Conservation (phyloP, 2,329 filamentous ascomycete genomes). For the Akanthomyces muscarius region DNA sequence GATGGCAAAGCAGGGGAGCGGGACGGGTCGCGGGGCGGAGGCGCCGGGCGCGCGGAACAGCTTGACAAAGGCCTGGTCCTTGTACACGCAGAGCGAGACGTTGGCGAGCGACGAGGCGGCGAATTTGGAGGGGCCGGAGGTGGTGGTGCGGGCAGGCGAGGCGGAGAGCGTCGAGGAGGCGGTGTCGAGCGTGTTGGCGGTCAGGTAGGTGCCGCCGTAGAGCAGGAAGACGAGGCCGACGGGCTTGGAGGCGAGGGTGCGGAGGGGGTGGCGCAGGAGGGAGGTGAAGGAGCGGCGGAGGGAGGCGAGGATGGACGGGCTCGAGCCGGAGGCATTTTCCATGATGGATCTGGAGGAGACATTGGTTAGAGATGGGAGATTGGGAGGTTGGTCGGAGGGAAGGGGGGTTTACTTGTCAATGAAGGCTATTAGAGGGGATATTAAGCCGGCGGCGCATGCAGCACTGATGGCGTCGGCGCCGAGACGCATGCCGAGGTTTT, state of each 20-base stretch:
- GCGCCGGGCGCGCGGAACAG: constrained; percentile 66
- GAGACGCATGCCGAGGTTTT: constrained; percentile 63
- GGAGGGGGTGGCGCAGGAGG: constrained; percentile 57
- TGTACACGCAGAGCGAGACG: constrained; percentile 81
- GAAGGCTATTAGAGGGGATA: constrained; percentile 80
- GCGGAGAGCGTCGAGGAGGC: constrained; percentile 59
- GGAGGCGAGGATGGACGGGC: constrained; percentile 51
- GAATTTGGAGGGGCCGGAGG: constrained; percentile 76
- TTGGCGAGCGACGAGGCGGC: constrained; percentile 75
- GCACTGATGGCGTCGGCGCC: constrained; percentile 67
- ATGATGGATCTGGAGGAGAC: constrained; percentile 60
- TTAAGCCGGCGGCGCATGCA: constrained; percentile 65
- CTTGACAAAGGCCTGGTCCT: constrained; percentile 79
- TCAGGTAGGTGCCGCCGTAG: constrained; percentile 86
- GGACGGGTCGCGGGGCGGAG: constrained; percentile 53
- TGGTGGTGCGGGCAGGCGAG: constrained; percentile 58
- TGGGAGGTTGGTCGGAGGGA: constrained; percentile 4
- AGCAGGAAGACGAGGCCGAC: constrained; percentile 68
- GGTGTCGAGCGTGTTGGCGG: constrained; percentile 85
- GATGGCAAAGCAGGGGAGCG: constrained; percentile 67
- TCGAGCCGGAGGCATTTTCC: constrained; percentile 72
- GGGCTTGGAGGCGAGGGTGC: constrained; percentile 59
- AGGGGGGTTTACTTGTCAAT: constrained; percentile 68
- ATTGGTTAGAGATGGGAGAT: constrained; percentile 9
- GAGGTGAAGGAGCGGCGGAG: constrained; percentile 54